phyloP scores from a whole-genome alignment of 2,329 filamentous ascomycete genomes.

The Ophiostoma himal-ulmi region DNA sequence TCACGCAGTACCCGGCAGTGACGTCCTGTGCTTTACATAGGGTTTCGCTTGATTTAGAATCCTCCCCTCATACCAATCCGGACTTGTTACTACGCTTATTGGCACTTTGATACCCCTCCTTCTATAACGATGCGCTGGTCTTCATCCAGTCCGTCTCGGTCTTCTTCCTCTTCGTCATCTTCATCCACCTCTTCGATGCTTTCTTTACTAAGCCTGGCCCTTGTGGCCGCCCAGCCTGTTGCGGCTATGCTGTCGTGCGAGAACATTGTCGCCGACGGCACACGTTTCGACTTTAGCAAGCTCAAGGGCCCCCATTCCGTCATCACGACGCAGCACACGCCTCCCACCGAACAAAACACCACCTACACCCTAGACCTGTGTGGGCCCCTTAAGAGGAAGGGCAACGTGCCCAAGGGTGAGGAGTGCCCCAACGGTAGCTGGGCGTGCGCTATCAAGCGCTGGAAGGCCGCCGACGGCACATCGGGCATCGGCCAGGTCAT shows the following conservation, averaged over 20 bases:
- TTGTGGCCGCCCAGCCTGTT: conserved; percentile 23
- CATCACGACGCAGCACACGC: conserved; percentile 50
- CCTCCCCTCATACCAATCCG: not conserved
- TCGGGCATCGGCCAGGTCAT: conserved; percentile 53
- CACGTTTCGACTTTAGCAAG: conserved; percentile 57
- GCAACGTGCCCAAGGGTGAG: conserved; percentile 48
- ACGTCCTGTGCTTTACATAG: not conserved
- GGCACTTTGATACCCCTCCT: not conserved
- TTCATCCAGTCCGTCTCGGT: not conserved
- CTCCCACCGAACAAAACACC: conserved; percentile 58
- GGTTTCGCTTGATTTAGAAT: not conserved
- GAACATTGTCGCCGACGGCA: conserved; percentile 52
- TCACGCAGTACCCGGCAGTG: not conserved
- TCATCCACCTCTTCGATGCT: conserved; percentile 8
- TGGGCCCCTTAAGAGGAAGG: conserved; percentile 56
- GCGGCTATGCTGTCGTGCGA: conserved; percentile 56
- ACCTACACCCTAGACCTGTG: conserved; percentile 81
- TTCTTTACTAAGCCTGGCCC: conserved; percentile 18
- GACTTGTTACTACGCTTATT: not conserved
- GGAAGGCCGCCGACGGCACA: conserved; percentile 43
- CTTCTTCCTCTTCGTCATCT: not conserved
- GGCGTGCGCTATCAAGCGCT: conserved; percentile 68
- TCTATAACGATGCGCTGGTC: not conserved
- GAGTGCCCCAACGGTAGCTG: conserved; percentile 65
- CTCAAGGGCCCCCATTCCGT: conserved; percentile 65